Evolutionary conservation across 768 basidiomycete species (phyloP), one percentile per base, ranked within the genome.

Genomic region (Coprinopsis sp.): DNA sequence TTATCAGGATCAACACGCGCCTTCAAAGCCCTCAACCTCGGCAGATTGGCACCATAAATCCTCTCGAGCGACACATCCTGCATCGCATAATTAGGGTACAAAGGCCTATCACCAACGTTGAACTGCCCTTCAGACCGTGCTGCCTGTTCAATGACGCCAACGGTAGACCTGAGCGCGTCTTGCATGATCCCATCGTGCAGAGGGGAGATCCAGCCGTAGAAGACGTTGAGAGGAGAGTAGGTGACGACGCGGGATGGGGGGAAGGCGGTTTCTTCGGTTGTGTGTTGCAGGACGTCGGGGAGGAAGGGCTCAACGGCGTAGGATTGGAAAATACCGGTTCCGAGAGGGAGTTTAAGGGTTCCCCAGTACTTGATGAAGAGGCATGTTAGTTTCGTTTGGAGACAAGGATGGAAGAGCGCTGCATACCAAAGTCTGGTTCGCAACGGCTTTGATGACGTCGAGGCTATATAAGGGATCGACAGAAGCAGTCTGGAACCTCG

Each of bases 61-160:
- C 58, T 49, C 43, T 69, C 60, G 18, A 81, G 43, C 1, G 79
- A 71, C 3, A 80, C 82, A 44, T 72, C 72, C 30, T 52, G 62
- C 5, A 77, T 62, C 4, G 82, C 82, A 51, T 84, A 83, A 58
- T 87, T 87, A 22, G 70, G 67, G 56, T 87, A 85, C 40, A 73
- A 49, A 3, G 74, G 54, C 3, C 68, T 71, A n/a, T 63, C 55
- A 6, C 50, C 55, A 19, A 69, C 46, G 36, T 64, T 56, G 6
- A 50, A 45, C 56, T 76, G 71, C 10, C 74, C 74, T 40, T 72
- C 61, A 16, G 55, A 55, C 4, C 67, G 51, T 2, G 70, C 71
- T 12, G 71, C 64, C 23, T 63, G 51, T n/a, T 55, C 62, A 36
- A 84, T 65, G 7, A 64, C 64, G 1, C 55, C 64, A 1, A 69